Evolutionary conservation across 2,329 filamentous ascomycete species (phyloP).

Genomic region (Cordyceps sp.): DNA sequence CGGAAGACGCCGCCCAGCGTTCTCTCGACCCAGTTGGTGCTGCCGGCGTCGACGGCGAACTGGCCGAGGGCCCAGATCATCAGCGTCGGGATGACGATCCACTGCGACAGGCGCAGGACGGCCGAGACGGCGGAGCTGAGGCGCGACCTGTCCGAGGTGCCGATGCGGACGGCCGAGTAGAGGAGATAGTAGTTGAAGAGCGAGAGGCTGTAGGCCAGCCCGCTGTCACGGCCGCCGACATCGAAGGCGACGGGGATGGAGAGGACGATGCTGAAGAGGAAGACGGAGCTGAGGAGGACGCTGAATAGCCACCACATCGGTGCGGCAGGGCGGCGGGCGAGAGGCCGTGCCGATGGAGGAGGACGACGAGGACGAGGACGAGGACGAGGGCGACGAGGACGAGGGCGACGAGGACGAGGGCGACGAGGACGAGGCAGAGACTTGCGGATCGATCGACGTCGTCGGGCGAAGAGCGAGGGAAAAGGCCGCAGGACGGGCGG

Average conservation of each 20-base stretch:
- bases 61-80: conserved; percentile 93
- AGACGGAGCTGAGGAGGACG: conserved; percentile 63
- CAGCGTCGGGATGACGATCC: conserved; percentile 68
- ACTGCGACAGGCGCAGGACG: conserved; percentile 62
- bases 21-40: conserved; percentile 63
- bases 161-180: conserved; percentile 65
- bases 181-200: conserved; percentile 83
- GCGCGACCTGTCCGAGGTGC: conserved; percentile 63
- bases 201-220: conserved; percentile 80
- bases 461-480: neutral
- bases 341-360: conserved; percentile 9
- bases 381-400: neutral
- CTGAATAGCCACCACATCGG: conserved; percentile 73
- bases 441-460: too few relatives aligned
- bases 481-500: neutral
- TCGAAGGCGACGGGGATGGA: conserved; percentile 96
- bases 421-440: neutral
- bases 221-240: conserved; percentile 87
- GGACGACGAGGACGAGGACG: neutral
- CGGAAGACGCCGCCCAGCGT: conserved; percentile 54
- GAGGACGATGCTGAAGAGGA: conserved; percentile 82
- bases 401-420: neutral
- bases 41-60: conserved; percentile 79
- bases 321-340: conserved; percentile 13
- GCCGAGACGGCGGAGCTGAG: conserved; percentile 56